Percentiles rank a stretch among this genome's conserved stretches.
These are phyloP conservation scores for Plasmodium chabaudi DNA, from an alignment of 169 alveolate species.

Conservation along the genomic window DNA sequence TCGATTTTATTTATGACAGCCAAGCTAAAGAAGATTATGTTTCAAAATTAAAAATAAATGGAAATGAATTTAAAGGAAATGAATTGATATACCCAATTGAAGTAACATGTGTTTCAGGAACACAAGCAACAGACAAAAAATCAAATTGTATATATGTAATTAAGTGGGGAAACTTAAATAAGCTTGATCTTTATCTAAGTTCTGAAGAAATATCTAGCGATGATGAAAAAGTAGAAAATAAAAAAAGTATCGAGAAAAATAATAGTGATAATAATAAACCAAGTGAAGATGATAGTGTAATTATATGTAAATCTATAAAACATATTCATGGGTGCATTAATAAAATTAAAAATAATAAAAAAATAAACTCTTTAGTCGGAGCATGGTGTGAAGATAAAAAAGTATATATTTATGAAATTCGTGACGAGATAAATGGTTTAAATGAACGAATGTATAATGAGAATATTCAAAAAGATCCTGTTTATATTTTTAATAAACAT, in stretches of 20 bases:
- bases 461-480: slow-evolving; percentile 14
- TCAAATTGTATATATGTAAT: slow-evolving; percentile 24
- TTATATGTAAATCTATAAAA: slow-evolving; percentile 43
- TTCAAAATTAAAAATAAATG: not conserved
- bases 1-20: slow-evolving; percentile 77
- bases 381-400: slow-evolving; percentile 75
- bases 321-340: slow-evolving; percentile 56
- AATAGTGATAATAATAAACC: not conserved
- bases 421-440: slow-evolving; percentile 40
- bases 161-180: slow-evolving; percentile 52
- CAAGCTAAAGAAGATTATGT: slow-evolving; percentile 29
- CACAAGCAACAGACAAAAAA: slow-evolving; percentile 29
- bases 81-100: slow-evolving; percentile 22
- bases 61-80: not conserved
- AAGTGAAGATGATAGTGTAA: not conserved
- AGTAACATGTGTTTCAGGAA: slow-evolving; percentile 37
- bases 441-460: slow-evolving; percentile 31
- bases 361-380: slow-evolving; percentile 48
- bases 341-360: slow-evolving; percentile 37
- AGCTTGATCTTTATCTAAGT: not conserved
- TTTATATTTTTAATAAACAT: slow-evolving; percentile 73
- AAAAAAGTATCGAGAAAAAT: not conserved
- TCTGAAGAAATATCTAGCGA: not conserved
- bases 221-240: not conserved
- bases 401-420: slow-evolving; percentile 41